Evolutionary conservation across 768 basidiomycete genomes (phyloP).

Genomic region (Asterophora lycoperdoides): DNA sequence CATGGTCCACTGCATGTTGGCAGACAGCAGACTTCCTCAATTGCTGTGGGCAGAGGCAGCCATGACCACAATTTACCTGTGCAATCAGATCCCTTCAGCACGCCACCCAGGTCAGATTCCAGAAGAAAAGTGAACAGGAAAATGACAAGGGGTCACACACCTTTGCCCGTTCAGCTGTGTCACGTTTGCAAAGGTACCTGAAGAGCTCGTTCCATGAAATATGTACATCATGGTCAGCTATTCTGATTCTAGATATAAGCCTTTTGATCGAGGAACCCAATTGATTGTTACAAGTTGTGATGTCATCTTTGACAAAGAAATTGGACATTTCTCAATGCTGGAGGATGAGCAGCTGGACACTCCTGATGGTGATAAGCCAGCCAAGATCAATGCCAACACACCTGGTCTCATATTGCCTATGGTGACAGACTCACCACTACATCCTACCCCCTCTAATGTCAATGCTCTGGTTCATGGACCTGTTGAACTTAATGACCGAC

Average conservation of each 20-base stretch:
- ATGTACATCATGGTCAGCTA: neutral
- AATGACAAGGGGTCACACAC: neutral
- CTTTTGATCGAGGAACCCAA: neutral
- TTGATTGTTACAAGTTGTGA: neutral
- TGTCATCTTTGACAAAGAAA: neutral
- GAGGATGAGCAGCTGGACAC: neutral
- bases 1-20: too few species aligned
- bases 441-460: neutral
- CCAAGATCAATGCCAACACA: too few species aligned
- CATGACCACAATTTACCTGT: neutral
- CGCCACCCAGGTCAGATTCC: constrained; percentile 17
- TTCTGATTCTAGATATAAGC: neutral
- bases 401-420: neutral
- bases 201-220: neutral
- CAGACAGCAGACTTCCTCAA: too few species aligned
- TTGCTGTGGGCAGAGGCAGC: too few species aligned
- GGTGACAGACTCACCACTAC: neutral
- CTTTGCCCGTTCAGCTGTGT: constrained; percentile 10
- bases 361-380: neutral
- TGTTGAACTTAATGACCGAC: neutral
- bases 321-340: neutral
- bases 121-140: constrained; percentile 1
- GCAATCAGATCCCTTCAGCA: neutral
- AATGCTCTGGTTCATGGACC: neutral
- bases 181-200: neutral